These are phyloP conservation scores for Fraxinus sp. DNA, from an alignment of 305 asterid species.

Conservation along the genomic window DNA sequence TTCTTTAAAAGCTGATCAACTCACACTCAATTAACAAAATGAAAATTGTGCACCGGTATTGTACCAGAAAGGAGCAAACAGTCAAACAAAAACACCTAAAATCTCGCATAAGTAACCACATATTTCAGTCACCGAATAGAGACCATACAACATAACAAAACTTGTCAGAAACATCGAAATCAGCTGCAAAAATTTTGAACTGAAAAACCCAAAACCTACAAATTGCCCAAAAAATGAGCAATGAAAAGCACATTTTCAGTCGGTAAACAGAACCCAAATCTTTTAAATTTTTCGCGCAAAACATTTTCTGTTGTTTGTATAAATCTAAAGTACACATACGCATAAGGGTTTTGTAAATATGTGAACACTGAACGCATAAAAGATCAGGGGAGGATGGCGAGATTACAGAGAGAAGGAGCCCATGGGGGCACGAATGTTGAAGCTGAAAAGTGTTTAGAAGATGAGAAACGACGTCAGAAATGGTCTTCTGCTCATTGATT, in stretches of 20 bases:
- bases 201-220: background rate
- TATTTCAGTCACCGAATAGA: background rate
- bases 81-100: background rate
- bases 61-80: background rate
- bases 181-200: background rate
- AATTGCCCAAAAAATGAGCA: background rate
- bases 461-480: conserved; percentile 51
- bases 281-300: background rate
- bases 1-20: background rate
- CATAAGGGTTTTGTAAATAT: background rate
- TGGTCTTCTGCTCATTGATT: conserved; percentile 47
- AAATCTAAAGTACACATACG: background rate
- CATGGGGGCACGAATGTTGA: conserved; percentile 66
- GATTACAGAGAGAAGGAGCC: conserved; percentile 67
- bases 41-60: background rate
- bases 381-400: background rate
- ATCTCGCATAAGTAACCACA: background rate
- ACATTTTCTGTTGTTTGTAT: background rate
- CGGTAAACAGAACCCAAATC: background rate
- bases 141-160: background rate
- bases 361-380: background rate
- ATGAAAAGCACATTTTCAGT: background rate
- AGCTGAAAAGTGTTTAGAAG: conserved; percentile 65
- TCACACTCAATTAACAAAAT: background rate
- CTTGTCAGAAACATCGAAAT: background rate